These are phyloP conservation scores for Pseudofabraea citricarpa DNA, from an alignment of 2,329 filamentous ascomycete genomes.

Conservation along the genomic window DNA sequence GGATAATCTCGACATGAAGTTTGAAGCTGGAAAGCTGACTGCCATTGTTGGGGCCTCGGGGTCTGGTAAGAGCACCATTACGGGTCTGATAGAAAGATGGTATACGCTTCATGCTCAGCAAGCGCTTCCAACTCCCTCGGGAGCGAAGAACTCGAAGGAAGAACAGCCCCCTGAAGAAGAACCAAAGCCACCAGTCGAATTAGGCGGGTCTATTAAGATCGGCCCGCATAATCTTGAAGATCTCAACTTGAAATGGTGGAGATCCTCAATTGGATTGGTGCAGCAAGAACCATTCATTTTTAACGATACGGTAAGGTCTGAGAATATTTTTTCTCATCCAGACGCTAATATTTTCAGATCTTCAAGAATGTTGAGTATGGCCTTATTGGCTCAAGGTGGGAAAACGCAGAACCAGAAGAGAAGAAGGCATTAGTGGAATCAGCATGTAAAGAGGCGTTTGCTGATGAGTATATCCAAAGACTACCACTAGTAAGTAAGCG, in stretches of 20 bases:
- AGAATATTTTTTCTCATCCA: slow-evolving; percentile 40
- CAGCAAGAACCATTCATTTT: slow-evolving; percentile 51
- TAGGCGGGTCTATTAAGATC: slow-evolving; percentile 11
- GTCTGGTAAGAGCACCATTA: slow-evolving; percentile 52
- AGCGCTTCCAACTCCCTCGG: not conserved
- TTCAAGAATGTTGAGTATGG: slow-evolving; percentile 59
- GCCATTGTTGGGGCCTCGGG: slow-evolving; percentile 56
- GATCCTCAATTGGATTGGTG: slow-evolving; percentile 44
- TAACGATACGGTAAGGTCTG: slow-evolving; percentile 49
- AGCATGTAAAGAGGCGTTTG: slow-evolving; percentile 64
- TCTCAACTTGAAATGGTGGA: slow-evolving; percentile 33
- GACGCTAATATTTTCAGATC: slow-evolving; percentile 30
- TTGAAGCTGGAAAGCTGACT: slow-evolving; percentile 33
- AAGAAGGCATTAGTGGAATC: slow-evolving; percentile 56
- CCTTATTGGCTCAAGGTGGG: slow-evolving; percentile 46
- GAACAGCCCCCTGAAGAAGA: not conserved
- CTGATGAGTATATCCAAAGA: slow-evolving; percentile 46
- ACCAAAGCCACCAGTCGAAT: not conserved
- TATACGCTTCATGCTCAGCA: slow-evolving; percentile 44
- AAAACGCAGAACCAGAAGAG: slow-evolving; percentile 46
- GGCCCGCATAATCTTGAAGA: slow-evolving; percentile 12
- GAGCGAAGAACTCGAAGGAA: not conserved
- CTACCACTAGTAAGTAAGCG: slow-evolving; percentile 41
- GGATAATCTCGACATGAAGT: slow-evolving; percentile 24
- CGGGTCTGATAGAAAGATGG: slow-evolving; percentile 49